These are phyloP conservation scores for Talaromyces trachyspermus DNA, from an alignment of 495 filamentous ascomycete genomes.

Conservation along the genomic window DNA sequence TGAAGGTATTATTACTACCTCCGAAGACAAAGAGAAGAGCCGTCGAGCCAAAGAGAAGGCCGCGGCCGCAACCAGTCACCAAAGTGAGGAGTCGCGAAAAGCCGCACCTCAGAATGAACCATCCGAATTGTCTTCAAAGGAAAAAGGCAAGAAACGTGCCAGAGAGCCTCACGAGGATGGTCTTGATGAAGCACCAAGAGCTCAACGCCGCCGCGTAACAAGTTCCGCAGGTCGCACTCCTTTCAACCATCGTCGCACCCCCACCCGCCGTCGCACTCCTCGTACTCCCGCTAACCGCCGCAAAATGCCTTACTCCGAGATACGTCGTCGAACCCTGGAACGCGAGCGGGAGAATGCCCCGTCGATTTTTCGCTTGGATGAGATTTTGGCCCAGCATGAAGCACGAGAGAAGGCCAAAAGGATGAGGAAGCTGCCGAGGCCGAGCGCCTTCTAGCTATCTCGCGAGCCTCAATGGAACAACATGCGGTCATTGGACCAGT, in stretches of 20 bases:
- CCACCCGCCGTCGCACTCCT: background rate
- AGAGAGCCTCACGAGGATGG: background rate
- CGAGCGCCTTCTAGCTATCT: background rate
- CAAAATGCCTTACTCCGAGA: background rate
- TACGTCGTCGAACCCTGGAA: background rate
- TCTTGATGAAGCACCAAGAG: background rate
- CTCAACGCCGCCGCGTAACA: background rate
- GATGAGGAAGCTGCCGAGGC: background rate
- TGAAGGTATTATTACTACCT: background rate
- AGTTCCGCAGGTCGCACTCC: background rate
- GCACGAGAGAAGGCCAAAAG: too few species aligned
- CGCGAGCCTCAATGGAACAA: conserved; percentile 1
- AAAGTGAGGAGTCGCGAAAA: background rate
- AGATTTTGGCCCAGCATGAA: background rate
- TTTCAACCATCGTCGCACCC: background rate
- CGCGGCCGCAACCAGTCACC: background rate
- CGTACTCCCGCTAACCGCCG: background rate
- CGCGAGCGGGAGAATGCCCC: background rate
- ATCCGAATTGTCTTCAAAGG: background rate
- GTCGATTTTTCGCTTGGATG: background rate
- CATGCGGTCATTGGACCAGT: conserved; percentile 1
- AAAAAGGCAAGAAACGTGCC: conserved; percentile 5
- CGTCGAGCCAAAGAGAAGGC: background rate
- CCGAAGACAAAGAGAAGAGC: background rate
- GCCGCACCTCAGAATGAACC: background rate